Evolutionary conservation across 495 filamentous ascomycete genomes (phyloP).

Genomic region (Recurvomyces mirabilis): DNA sequence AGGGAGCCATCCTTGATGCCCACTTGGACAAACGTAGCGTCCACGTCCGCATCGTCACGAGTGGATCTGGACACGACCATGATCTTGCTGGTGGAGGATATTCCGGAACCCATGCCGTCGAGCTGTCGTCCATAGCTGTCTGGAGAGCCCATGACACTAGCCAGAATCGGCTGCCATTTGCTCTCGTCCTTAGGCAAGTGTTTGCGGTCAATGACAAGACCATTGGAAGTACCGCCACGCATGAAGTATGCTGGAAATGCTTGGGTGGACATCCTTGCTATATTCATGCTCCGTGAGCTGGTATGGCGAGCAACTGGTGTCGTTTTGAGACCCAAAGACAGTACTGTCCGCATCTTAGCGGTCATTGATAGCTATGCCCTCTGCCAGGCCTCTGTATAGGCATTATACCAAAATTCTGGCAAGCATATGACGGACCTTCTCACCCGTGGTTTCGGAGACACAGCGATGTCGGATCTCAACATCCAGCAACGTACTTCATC

Average conservation of each 20-base stretch:
- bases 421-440: no score
- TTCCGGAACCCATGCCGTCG: conserved; percentile 59
- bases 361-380: no score
- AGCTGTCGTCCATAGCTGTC: conserved; percentile 61
- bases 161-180: conserved; percentile 50
- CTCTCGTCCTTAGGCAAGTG: conserved; percentile 39
- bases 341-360: no score
- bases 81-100: conserved; percentile 59
- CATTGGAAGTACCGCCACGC: conserved; percentile 62
- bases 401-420: no score
- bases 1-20: conserved; percentile 47
- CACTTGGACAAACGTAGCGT: conserved; percentile 62
- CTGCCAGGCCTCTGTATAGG: no score
- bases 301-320: no score
- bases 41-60: conserved; percentile 47
- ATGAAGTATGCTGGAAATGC: conserved; percentile 47
- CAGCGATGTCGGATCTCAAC: no score
- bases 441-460: no score
- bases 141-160: conserved; percentile 52
- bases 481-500: no score
- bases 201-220: conserved; percentile 46
- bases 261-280: neutral
- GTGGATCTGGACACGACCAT: conserved; percentile 46
- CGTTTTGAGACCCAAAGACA: no score
- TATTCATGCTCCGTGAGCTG: no score